Evolutionary conservation across 2,329 filamentous ascomycete species (phyloP), one percentile per base, ranked within the genome.

Genomic region (Alternaria solani): DNA sequence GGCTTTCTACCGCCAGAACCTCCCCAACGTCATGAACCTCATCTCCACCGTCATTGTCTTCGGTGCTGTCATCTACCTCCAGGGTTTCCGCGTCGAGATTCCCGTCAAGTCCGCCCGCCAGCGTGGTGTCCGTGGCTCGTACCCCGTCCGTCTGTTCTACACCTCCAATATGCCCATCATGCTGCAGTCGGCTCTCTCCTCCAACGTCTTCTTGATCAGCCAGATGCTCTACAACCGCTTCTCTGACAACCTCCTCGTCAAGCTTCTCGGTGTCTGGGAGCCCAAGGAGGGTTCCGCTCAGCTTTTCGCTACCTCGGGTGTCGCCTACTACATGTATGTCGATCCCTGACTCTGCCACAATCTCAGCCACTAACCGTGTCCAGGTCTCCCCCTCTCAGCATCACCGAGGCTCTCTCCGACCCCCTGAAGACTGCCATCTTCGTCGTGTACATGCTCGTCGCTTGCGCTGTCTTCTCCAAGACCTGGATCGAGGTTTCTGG

Each of bases 81-180:
- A 97, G 85, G 94, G 95, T 69, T 98, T 99, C 93, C 95, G 95
- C 71, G 95, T 99, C 78, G 95, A 99, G 85, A 99, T 99, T 79
- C 96, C 96, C 65, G 95, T 99, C 87, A 99, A 99, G 90, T 97
- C 94, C 62, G 94, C 93, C 74, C 94, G 95, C 84, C 95, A 99
- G 88, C 94, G 95, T 87, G 95, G 95, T 82, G 95, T 96, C 80
- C 94, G 95, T 76, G 96, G 94, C 77, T 96, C 94, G 41, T 99
- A 98, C 88, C 95, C 95, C 75, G 89, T 99, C 81, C 94, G 96
- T 78, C 92, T 99, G 62, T 99, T 99, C 89, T 99, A 99, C 86
- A 99, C 95, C 79, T 97, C 94, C 81, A 99, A 99, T 91, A 99
- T 99, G 96, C 95, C 95, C 79, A 99, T 99, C 84, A 99, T 99